Base-by-base conservation (phyloP, 176 grass and related monocot species). In the Ananas comosus region DNA sequence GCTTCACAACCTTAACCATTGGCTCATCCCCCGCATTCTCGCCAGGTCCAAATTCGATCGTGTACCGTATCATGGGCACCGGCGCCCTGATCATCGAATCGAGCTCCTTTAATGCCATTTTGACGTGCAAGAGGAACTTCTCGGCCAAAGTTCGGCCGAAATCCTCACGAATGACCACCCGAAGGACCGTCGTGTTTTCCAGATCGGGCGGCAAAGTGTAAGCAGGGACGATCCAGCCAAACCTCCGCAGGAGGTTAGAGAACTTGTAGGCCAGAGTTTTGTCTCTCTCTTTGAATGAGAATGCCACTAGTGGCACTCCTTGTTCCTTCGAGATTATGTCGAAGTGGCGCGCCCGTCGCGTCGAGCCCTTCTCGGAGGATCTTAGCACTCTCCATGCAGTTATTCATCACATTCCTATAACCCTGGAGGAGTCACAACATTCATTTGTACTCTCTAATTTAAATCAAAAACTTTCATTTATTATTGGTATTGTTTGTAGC, bases 171-270 rank as follows among this genome's bases (percentile, higher is more conserved):
- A 76, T 24, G n/a, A 76, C 74, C 5, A 76, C 74, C 2, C 74
- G 64, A 22, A 76, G 92, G 21, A 96, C 92, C 0, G 81, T 81
- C 79, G 89, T 82, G 76, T 87, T 86, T 65, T 96, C 79, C 53
- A 91, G 73, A 67, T 87, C 51, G 3, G 83, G 76, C 2, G 92
- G 92, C 88, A 96, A 84, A 50, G 92, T 96, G 86, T 96, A 96
- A 23, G 91, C 88, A 0, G 88, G 91, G 25, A 96, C 88, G 16
- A 91, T 96, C 91, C 88, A 96, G 13, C 85, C 88, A 52, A 77
- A 91, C 65, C 88, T 76, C 1, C 88, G 74, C 23, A 96, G 74
- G 42, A 50, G 75, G 13, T 74, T 23, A 10, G 92, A 87, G 1
- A 92, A 72, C 70, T 69, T 70, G 83, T 89, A 92, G 12, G 83